Evolutionary conservation across 768 basidiomycete genomes (phyloP), one percentile per base, ranked within the genome.

Genomic region (Cystobasidium ongulense): DNA sequence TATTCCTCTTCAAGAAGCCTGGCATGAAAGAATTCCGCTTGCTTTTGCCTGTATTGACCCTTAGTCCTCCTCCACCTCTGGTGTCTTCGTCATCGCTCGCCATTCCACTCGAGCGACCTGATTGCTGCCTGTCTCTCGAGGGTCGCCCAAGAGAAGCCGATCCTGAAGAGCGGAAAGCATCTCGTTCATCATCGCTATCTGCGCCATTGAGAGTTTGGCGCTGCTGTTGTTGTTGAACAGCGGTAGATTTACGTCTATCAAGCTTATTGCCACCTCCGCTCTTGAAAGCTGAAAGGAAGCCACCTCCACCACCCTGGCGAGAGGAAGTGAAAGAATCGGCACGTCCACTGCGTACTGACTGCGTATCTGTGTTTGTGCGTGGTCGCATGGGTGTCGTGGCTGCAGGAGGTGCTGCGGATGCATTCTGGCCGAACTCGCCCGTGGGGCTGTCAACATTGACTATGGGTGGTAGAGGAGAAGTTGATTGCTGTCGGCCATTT

Each of bases 21-120:
- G 68, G 68, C 68, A 71, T 71, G 53, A 71, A 57, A 5, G 33
- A 35, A 11, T 54, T 38, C 1, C 68, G 50, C 21, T 71, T 71
- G 50, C 65, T 67, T 29, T 67, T 67, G 2, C 43, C 31, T 10
- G 36, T 15, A 50, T 29, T 4, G 38, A 59, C 57, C 29, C 23
- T 59, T 3, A 59, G 57, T 27, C 57, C 57, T 15, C 57, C 57
- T 29, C 57, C 57, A 4, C 57, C 57, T 29, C 11, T 31, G 33
- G 57, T 15, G 29, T 50, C 65, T 21, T 67, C 65, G 31, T 67
- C 65, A 18, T 46, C 41, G 15, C 39, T 35, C 3, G 43, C 65
- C 31, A 27, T 41, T 38, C 65, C 65, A 50, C 65, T 53, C 13
- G 57, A 59, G n/a, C 65, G 41, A 36, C 29, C 25, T 2, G 65